Percentiles rank a stretch among this genome's conserved stretches.
phyloP scores from a whole-genome alignment of 129 eudicot species.

The Rutidosis leptorrhynchoides region DNA sequence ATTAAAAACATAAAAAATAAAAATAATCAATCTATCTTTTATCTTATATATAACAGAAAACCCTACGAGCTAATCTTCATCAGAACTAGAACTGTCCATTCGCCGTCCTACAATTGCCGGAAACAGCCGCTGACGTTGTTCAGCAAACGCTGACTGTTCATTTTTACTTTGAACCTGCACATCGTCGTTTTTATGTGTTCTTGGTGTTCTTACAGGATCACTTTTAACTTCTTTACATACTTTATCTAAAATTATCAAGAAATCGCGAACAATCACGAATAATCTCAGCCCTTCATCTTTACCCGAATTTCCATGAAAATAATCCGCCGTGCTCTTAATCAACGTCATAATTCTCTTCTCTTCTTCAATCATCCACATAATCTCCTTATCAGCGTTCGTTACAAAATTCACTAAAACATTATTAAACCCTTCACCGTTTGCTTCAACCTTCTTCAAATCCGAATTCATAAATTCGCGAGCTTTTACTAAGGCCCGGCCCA shows the following conservation, averaged over 20 bases:
- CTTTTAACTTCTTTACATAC: slow-evolving; percentile 71
- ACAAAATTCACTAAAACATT: slow-evolving; percentile 54
- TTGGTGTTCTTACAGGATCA: slow-evolving; percentile 36
- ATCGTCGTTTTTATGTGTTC: slow-evolving; percentile 24
- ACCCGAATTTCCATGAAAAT: slow-evolving; percentile 79
- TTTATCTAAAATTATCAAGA: slow-evolving; percentile 68
- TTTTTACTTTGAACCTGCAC: slow-evolving; percentile 16
- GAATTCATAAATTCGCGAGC: slow-evolving; percentile 61
- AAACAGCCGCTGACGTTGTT: slow-evolving; percentile 48
- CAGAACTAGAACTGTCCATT: slow-evolving; percentile 72
- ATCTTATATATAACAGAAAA: too few relatives aligned
- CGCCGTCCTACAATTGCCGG: slow-evolving; percentile 68
- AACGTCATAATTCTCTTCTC: slow-evolving; percentile 72
- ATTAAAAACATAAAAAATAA: too few relatives aligned
- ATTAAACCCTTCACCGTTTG: slow-evolving; percentile 65
- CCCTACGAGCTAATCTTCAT: slow-evolving; percentile 57
- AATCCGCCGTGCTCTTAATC: slow-evolving; percentile 80
- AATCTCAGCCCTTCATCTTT: slow-evolving; percentile 90
- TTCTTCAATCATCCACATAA: slow-evolving; percentile 66
- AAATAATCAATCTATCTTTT: too few relatives aligned
- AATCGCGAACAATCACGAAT: slow-evolving; percentile 81
- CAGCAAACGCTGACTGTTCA: slow-evolving; percentile 24
- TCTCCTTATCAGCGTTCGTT: slow-evolving; percentile 65
- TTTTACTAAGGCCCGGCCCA: slow-evolving; percentile 54
- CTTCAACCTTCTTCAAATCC: slow-evolving; percentile 56